Conservation (phyloP, 2,329 filamentous ascomycete species). For the Fusarium napiforme region DNA sequence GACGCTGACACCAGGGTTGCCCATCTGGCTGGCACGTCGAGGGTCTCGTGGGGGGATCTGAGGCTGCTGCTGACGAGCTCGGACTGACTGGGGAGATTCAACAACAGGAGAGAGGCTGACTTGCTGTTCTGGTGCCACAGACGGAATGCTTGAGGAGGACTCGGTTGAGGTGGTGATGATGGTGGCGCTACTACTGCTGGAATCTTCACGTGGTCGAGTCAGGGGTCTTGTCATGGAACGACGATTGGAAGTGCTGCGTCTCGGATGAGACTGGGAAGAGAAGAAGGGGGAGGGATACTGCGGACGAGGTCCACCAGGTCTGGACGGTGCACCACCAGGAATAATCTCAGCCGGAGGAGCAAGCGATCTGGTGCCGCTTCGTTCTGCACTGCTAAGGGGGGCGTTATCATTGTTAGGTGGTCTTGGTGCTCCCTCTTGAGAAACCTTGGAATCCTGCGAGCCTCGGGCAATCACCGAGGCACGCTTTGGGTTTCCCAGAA, state of each 20-base stretch:
- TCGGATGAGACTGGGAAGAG: slow-evolving; percentile 38
- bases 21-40: slow-evolving; percentile 32
- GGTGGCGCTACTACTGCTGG: slow-evolving; percentile 49
- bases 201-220: slow-evolving; percentile 42
- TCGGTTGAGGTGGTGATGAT: slow-evolving; percentile 48
- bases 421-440: slow-evolving; percentile 19
- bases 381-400: not conserved
- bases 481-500: slow-evolving; percentile 55
- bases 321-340: slow-evolving; percentile 40
- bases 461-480: slow-evolving; percentile 42
- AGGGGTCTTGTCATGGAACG: slow-evolving; percentile 37
- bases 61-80: slow-evolving; percentile 48
- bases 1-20: not conserved
- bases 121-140: slow-evolving; percentile 35
- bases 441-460: slow-evolving; percentile 25
- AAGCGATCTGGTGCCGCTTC: slow-evolving; percentile 16
- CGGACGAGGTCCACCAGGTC: slow-evolving; percentile 34
- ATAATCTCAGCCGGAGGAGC: slow-evolving; percentile 49
- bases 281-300: slow-evolving; percentile 41
- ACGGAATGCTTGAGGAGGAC: slow-evolving; percentile 32
- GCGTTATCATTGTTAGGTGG: slow-evolving; percentile 36
- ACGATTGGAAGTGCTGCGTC: slow-evolving; percentile 33
- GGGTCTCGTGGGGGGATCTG: slow-evolving; percentile 44
- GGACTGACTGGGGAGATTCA: slow-evolving; percentile 56
- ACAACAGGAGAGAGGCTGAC: slow-evolving; percentile 60